Percentiles rank a stretch among this genome's conserved stretches.
Conservation (phyloP, 257 asterid species). For the Ajuga chamaepitys region DNA sequence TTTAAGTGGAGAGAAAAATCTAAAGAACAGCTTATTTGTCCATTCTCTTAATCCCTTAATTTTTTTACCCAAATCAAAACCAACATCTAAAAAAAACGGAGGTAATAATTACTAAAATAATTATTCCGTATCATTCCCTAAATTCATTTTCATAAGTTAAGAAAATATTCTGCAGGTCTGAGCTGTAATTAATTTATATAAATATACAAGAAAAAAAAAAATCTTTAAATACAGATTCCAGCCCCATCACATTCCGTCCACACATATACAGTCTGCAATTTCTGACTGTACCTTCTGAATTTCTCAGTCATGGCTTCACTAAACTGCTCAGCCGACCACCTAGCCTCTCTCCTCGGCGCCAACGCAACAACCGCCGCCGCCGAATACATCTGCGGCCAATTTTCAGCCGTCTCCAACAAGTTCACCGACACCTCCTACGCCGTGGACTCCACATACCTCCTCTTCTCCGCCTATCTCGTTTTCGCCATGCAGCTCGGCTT, state of each 20-base stretch:
- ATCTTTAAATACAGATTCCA: neutral
- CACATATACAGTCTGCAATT: neutral
- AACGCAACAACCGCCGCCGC: constrained; percentile 37
- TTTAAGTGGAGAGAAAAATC: too few relatives aligned
- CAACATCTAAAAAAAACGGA: too few relatives aligned
- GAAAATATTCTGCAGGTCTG: too few relatives aligned
- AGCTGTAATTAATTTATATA: too few relatives aligned
- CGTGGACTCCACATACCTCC: constrained; percentile 47
- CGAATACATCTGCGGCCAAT: constrained; percentile 35
- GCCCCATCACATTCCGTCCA: neutral
- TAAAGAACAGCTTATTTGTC: too few relatives aligned
- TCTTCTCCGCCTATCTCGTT: constrained; percentile 50
- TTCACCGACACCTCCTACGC: constrained; percentile 36
- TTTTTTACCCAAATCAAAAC: too few relatives aligned
- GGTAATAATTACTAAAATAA: too few relatives aligned
- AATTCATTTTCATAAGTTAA: too few relatives aligned
- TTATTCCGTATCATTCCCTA: too few relatives aligned
- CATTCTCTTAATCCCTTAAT: too few relatives aligned
- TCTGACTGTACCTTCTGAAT: neutral
- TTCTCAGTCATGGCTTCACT: constrained; percentile 25
- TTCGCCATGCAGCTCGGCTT: constrained; percentile 61
- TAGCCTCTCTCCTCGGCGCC: constrained; percentile 27
- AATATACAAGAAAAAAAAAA: too few relatives aligned
- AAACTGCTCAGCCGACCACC: constrained; percentile 28
- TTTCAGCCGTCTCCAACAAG: constrained; percentile 26